Base-by-base conservation (phyloP, 129 eudicot genomes). In the Cynara cardunculus region DNA sequence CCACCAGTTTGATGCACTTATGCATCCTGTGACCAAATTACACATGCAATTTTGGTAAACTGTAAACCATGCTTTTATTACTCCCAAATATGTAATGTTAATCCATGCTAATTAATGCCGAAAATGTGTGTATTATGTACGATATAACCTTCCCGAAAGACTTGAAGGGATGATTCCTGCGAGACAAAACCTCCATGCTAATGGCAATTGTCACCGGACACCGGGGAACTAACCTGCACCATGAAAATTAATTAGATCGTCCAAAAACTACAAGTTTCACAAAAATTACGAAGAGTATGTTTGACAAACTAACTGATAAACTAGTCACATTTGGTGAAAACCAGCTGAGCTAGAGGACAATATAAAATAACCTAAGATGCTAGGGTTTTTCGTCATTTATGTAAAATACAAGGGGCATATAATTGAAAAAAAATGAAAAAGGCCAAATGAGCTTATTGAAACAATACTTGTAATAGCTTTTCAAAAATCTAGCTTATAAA, bases 61-160 rank as follows among this genome's bases (percentile, higher is more conserved):
- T 74, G 39, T 68, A 71, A 83, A 13, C 73, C 74, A 71, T 61
- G 71, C 78, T 83, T 69, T 82, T 82, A 83, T 77, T 71, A 76
- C 53, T 25, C 68, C 78, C 72, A 76, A 76, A 81, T 77, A 77
- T 37, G 86, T 77, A 28, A 56, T 65, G 79, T 39, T 13, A 12
- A 74, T 81, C 69, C 84, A 74, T 65, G 73, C 39, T 70, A 34
- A 34, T 76, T 76, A 71, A 72, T 26, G 24, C 86, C 73, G 78
- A 83, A 46, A 56, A 46, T 18, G 31, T 12, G 39, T 80, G 78
- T 34, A 72, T 69, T 82, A 75, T 69, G 81, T 77, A 76, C 77
- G 22, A 82, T 12, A 41, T 61, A 68, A 77, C 73, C 72, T 77
- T 32, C 68, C 66, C 53, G 56, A 35, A 83, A 70, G 46, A 34